Conservation (phyloP, 768 basidiomycete genomes). For the Phylloporus sp. region DNA sequence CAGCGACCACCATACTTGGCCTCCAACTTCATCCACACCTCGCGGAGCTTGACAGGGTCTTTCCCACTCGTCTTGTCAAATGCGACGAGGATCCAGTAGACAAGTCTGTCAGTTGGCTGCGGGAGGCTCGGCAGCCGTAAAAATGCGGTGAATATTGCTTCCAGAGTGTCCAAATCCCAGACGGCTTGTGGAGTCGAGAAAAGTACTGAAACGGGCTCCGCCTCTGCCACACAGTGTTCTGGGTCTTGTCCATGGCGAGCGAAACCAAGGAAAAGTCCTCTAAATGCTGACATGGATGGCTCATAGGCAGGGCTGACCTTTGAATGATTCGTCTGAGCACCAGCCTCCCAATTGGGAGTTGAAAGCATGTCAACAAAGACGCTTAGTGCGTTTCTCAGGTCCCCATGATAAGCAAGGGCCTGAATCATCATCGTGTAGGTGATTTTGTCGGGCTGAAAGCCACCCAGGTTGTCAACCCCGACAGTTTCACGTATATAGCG, state of each 20-base stretch:
- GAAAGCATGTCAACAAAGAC: conserved; percentile 68
- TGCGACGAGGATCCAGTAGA: conserved; percentile 69
- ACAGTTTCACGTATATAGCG: conserved; percentile 40
- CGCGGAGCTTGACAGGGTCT: conserved; percentile 47
- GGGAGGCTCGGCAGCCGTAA: conserved; percentile 47
- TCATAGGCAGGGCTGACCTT: conserved; percentile 31
- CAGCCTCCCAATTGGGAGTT: conserved; percentile 37
- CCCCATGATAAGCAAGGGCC: conserved; percentile 64
- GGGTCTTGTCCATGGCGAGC: conserved; percentile 47
- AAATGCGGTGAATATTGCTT: conserved; percentile 58
- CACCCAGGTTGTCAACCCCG: conserved; percentile 40
- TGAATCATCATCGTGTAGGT: conserved; percentile 74
- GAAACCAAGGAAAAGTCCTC: conserved; percentile 75
- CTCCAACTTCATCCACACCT: conserved; percentile 57
- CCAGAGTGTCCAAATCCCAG: conserved; percentile 61
- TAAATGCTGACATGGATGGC: conserved; percentile 55
- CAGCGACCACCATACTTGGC: conserved; percentile 45
- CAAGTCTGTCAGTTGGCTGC: conserved; percentile 40
- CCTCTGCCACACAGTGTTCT: not conserved
- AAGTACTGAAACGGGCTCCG: conserved; percentile 4
- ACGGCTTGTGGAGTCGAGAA: conserved; percentile 5
- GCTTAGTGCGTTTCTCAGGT: conserved; percentile 51
- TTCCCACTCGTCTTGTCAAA: conserved; percentile 57
- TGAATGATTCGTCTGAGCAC: conserved; percentile 28
- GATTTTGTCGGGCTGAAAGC: conserved; percentile 53